Evolutionary conservation across 2,329 filamentous ascomycete species (phyloP).

Genomic region (Colletotrichum liriopes): DNA sequence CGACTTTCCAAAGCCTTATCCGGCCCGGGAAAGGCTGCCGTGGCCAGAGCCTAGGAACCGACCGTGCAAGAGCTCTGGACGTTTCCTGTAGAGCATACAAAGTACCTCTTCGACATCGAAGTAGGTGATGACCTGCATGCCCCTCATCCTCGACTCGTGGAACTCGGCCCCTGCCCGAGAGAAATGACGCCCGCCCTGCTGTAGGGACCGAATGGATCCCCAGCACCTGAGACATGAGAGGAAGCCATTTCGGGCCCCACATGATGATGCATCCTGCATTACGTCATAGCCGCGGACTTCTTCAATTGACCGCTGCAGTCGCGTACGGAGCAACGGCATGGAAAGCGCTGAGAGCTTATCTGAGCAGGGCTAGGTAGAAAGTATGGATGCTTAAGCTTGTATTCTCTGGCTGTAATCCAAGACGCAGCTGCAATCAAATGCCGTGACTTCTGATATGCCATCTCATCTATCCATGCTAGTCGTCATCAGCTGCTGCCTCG

Average conservation of each 20-base stretch:
- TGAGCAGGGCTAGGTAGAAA: background rate
- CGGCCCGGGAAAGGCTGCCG: too few relatives aligned
- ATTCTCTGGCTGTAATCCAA: background rate
- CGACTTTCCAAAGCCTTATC: too few relatives aligned
- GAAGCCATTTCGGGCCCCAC: constrained; percentile 19
- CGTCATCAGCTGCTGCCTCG: background rate
- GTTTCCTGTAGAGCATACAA: background rate
- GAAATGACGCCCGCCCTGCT: background rate
- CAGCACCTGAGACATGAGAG: background rate
- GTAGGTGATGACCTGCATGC: background rate
- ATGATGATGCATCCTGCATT: constrained; percentile 20
- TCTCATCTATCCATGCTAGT: background rate
- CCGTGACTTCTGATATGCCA: background rate
- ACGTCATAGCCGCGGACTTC: constrained; percentile 21
- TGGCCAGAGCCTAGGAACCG: too few relatives aligned
- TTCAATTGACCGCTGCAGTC: background rate
- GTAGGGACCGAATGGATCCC: background rate
- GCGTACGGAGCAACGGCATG: background rate
- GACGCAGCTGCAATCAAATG: background rate
- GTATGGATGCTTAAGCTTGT: background rate
- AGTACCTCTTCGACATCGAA: background rate
- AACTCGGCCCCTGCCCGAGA: background rate
- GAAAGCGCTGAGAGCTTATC: too few relatives aligned
- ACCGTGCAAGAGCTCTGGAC: too few relatives aligned
- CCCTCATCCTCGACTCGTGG: background rate